phyloP scores from a whole-genome alignment of 1,284 basidiomycete species.

The Mycena citricolor region DNA sequence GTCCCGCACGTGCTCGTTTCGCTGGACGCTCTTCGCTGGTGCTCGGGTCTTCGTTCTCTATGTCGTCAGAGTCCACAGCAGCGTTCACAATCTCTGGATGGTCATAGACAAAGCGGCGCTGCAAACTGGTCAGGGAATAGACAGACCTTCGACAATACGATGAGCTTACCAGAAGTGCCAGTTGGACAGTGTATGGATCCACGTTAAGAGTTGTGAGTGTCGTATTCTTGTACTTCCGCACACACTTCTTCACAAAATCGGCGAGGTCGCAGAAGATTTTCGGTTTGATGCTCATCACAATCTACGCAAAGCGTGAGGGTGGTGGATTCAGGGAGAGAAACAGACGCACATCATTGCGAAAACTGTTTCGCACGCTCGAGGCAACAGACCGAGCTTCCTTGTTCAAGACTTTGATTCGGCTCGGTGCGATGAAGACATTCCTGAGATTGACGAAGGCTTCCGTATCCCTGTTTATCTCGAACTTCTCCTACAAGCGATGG shows the following conservation, averaged over 20 bases:
- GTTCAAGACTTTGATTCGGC: no score
- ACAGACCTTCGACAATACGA: background rate
- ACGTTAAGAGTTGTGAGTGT: no score
- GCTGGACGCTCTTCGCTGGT: no score
- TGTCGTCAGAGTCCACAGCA: background rate
- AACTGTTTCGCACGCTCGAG: slow-evolving; percentile 8
- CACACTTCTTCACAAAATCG: background rate
- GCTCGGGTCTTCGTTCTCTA: no score
- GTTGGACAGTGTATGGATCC: slow-evolving; percentile 6
- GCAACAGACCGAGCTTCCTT: no score
- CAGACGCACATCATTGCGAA: slow-evolving; percentile 1
- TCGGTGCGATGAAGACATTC: slow-evolving; percentile 2
- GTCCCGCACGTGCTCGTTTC: no score
- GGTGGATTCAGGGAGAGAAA: background rate
- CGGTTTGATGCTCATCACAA: slow-evolving; percentile 1
- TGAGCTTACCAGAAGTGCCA: slow-evolving; percentile 1
- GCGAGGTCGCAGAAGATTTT: background rate
- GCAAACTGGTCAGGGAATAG: no score
- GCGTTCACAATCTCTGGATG: background rate
- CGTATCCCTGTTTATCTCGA: no score
- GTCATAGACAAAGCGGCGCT: slow-evolving; percentile 11
- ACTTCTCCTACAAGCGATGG: no score
- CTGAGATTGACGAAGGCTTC: no score
- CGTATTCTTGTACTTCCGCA: background rate
- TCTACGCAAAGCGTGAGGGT: background rate